A percentile compares a stretch with the other conserved stretches of the same genome.
phyloP scores from a whole-genome alignment of 441 rosid species.

The Adansonia gregorii region DNA sequence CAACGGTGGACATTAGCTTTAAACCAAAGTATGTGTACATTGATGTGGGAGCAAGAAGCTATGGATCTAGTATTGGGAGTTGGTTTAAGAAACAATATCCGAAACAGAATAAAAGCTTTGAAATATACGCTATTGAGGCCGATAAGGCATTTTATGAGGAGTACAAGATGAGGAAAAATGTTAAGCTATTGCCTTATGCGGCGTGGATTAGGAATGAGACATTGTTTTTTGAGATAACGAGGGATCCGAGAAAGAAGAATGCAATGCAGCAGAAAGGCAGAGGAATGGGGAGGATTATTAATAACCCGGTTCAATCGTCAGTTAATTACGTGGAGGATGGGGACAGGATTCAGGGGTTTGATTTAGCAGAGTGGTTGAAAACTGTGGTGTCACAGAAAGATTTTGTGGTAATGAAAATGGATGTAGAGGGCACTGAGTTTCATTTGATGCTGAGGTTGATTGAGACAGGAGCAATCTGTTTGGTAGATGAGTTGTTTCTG shows the following conservation, averaged over 20 bases:
- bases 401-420: slow-evolving; percentile 83
- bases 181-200: slow-evolving; percentile 61
- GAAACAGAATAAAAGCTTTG: slow-evolving; percentile 62
- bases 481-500: slow-evolving; percentile 66
- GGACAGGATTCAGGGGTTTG: slow-evolving; percentile 60
- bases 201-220: slow-evolving; percentile 85
- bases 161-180: slow-evolving; percentile 48
- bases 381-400: slow-evolving; percentile 52
- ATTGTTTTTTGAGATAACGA: slow-evolving; percentile 56
- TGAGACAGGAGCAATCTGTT: slow-evolving; percentile 64
- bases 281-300: slow-evolving; percentile 70
- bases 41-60: slow-evolving; percentile 74
- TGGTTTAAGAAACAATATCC: slow-evolving; percentile 80
- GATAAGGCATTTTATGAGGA: slow-evolving; percentile 55
- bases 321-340: slow-evolving; percentile 41
- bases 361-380: slow-evolving; percentile 72
- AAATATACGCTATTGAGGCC: slow-evolving; percentile 71
- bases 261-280: slow-evolving; percentile 35
- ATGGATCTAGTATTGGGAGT: slow-evolving; percentile 73
- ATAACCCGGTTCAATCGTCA: slow-evolving; percentile 40
- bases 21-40: slow-evolving; percentile 66
- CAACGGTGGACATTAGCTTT: slow-evolving; percentile 66
- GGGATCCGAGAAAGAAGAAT: slow-evolving; percentile 49
- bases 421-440: slow-evolving; percentile 74
- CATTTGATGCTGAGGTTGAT: slow-evolving; percentile 63